Evolutionary conservation across 192 early-diverging fungal species (phyloP), one percentile per base, ranked within the genome.

Genomic region (Entomortierella parvispora): DNA sequence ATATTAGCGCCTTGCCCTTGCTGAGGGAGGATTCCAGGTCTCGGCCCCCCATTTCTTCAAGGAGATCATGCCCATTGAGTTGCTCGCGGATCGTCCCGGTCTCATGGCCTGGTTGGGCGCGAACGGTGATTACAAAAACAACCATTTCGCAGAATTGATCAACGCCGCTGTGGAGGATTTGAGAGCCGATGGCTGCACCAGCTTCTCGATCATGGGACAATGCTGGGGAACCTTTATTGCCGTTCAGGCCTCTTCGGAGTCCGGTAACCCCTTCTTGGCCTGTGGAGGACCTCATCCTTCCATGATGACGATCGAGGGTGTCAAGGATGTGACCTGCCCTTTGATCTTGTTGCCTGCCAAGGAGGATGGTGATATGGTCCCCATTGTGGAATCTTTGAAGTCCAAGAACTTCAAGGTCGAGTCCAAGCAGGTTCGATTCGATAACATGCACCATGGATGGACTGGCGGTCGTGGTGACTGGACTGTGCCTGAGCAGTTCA

Each of bases 151-250:
- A 28, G 50, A 46, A 6, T 1, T 61, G 1, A 66, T 75, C 20
- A 20, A 4, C 2, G 58, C 58, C 10, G 71, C 71, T 1, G 64
- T 62, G 0, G 55, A 77, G 11, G 48, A 82, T 12, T 79, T 91
- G 40, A 67, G 65, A 4, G 58, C 68, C 17, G 59, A 81, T 14
- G 83, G 84, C 51, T 81, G 80, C 20, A 62, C 60, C 4, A 59
- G 68, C 8, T 80, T 86, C 32, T 86, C 86, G n/a, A 47, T 87
- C 17, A 53, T 88, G 45, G 92, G 91, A 12, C 88, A 91, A 65
- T 92, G 91, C 78, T 91, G 91, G 91, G 90, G 92, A 25, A 81
- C 81, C 9, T 83, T 83, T 48, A 80, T 90, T 45, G 80, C 85
- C 11, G 72, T 84, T 5, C 48, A 80, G 26, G 85, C 84, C 26